Evolutionary conservation across 768 basidiomycete species (phyloP).

Genomic region (Cyathus striatus): DNA sequence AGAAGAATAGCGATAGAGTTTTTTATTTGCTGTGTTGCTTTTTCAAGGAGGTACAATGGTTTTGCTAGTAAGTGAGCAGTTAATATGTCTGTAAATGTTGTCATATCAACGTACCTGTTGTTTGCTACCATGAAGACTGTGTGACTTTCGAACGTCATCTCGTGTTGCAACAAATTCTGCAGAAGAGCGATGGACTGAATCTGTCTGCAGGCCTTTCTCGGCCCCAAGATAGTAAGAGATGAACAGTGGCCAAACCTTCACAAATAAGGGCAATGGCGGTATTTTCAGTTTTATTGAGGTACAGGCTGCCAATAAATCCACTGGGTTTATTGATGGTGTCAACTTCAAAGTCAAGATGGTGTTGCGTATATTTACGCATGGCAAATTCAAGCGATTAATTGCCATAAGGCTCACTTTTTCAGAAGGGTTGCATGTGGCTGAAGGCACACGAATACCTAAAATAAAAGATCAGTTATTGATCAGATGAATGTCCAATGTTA

Average conservation of each 20-base stretch:
- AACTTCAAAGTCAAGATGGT: conserved; percentile 92
- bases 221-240: no score
- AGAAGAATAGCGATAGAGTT: no score
- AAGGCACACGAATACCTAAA: conserved; percentile 84
- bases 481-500: conserved; percentile 2
- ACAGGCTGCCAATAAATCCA: conserved; percentile 90
- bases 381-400: conserved; percentile 78
- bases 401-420: conserved; percentile 90
- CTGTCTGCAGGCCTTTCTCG: no score
- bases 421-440: conserved; percentile 69
- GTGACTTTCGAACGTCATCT: no score
- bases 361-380: conserved; percentile 80
- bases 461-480: conserved; percentile 1
- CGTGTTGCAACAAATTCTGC: no score
- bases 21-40: no score
- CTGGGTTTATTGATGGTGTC: conserved; percentile 91
- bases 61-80: no score
- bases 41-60: no score
- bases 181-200: no score
- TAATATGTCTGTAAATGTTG: no score
- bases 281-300: conserved; percentile 82
- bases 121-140: no score
- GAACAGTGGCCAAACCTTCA: conserved; percentile 87
- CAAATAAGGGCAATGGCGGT: conserved; percentile 76
- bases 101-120: no score